Percentiles rank a stretch among this genome's conserved stretches.
Evolutionary conservation across 495 filamentous ascomycete genomes (phyloP).

Genomic region (Lichina pygmaea): DNA sequence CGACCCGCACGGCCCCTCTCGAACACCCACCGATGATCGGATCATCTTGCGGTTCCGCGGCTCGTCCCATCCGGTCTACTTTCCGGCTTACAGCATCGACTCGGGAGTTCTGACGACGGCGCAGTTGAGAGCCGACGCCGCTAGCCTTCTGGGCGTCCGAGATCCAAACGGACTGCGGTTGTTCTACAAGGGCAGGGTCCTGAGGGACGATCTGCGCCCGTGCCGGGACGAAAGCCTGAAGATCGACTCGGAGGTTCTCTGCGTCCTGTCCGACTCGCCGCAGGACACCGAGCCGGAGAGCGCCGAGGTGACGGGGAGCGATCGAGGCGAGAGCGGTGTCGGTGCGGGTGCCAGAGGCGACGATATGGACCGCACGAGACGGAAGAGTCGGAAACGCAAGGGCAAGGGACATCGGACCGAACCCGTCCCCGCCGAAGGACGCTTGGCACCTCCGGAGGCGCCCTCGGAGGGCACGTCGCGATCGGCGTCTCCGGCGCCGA

Average conservation of each 20-base stretch:
- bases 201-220: slow-evolving; percentile 36
- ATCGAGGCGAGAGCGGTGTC: slow-evolving; percentile 2
- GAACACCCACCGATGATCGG: slow-evolving; percentile 40
- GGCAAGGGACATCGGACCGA: slow-evolving; percentile 12
- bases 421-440: slow-evolving; percentile 2
- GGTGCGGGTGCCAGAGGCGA: slow-evolving; percentile 8
- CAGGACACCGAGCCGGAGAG: slow-evolving; percentile 23
- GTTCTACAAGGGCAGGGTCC: slow-evolving; percentile 55
- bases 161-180: slow-evolving; percentile 39
- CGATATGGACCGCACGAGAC: slow-evolving; percentile 17
- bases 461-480: slow-evolving; percentile 5
- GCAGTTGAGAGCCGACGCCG: slow-evolving; percentile 36
- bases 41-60: slow-evolving; percentile 47
- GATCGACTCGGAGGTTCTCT: slow-evolving; percentile 53
- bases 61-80: slow-evolving; percentile 46
- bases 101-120: slow-evolving; percentile 45
- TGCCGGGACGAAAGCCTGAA: slow-evolving; percentile 53
- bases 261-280: slow-evolving; percentile 19
- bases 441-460: slow-evolving; percentile 1
- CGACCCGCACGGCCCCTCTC: slow-evolving; percentile 11
- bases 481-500: slow-evolving; percentile 13
- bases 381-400: slow-evolving; percentile 16
- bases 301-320: slow-evolving; percentile 12
- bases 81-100: slow-evolving; percentile 57
- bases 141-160: slow-evolving; percentile 29